Conservation (phyloP, 768 basidiomycete genomes). For the Leucosporidium scottii region DNA sequence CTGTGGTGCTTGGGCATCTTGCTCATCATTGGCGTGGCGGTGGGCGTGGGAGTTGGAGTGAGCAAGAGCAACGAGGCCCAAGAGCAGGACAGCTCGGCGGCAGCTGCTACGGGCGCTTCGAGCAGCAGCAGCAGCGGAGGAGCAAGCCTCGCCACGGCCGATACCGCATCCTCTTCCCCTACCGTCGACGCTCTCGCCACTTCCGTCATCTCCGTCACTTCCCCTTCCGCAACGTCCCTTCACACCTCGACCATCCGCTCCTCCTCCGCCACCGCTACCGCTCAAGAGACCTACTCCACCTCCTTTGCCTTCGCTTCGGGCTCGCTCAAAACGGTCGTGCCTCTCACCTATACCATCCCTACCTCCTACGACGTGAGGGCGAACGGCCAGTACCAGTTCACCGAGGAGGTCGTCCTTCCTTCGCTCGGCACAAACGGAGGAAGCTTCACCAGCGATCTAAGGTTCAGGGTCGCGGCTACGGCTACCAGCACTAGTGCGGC, state of each 20-base stretch:
- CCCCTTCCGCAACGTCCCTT: not conserved
- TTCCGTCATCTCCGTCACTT: not conserved
- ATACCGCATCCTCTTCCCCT: not conserved
- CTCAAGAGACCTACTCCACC: conserved; percentile 4
- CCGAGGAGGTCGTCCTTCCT: conserved; percentile 26
- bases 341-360: conserved; percentile 29
- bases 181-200: not conserved
- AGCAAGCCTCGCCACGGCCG: not conserved
- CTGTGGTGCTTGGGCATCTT: conserved; percentile 6
- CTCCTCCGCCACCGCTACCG: not conserved
- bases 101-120: not conserved
- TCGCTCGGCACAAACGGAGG: not conserved
- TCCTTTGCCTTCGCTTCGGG: conserved; percentile 17
- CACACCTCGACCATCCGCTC: not conserved
- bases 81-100: not conserved
- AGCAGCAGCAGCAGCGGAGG: too few relatives aligned
- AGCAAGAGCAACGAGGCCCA: not conserved
- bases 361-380: conserved; percentile 11
- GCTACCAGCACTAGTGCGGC: not conserved
- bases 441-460: conserved; percentile 22
- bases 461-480: conserved; percentile 23
- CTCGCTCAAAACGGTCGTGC: conserved; percentile 15
- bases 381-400: conserved; percentile 29
- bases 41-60: conserved; percentile 13
- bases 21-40: conserved; percentile 11